phyloP scores from a whole-genome alignment of 257 asterid species.

The Capsicum pubescens region DNA sequence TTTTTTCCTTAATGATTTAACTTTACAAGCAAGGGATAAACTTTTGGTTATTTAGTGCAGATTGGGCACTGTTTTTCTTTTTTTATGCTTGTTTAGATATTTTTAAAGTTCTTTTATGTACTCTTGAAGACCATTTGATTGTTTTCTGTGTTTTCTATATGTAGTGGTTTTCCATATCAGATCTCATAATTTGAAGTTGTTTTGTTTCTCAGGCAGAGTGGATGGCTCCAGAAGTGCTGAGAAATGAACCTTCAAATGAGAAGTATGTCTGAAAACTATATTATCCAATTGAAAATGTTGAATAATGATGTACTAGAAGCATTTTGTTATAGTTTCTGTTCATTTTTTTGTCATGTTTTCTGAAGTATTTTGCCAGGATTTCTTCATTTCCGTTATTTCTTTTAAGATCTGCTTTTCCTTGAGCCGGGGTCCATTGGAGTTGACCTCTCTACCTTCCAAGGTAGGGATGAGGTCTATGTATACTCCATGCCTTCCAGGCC shows the following conservation, averaged over 20 bases:
- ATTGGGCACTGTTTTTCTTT: background rate
- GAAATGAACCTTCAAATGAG: constrained; percentile 97
- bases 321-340: too few relatives aligned
- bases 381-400: too few relatives aligned
- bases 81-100: background rate
- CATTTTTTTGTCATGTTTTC: too few relatives aligned
- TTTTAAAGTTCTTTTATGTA: background rate
- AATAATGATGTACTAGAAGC: background rate
- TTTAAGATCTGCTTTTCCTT: too few relatives aligned
- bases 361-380: too few relatives aligned
- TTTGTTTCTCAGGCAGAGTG: constrained; percentile 86
- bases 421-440: too few relatives aligned
- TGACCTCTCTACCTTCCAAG: too few relatives aligned
- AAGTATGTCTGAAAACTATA: constrained; percentile 56
- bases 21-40: background rate
- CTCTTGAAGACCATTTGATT: background rate
- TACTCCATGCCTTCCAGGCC: too few relatives aligned
- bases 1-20: background rate
- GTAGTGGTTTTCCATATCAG: background rate
- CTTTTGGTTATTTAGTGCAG: background rate
- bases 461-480: too few relatives aligned
- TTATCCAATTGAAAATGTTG: constrained; percentile 11
- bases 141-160: background rate
- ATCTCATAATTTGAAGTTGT: background rate
- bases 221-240: constrained; percentile 99